Evolutionary conservation across 495 filamentous ascomycete genomes (phyloP).

Genomic region (Filosporella fistucella): DNA sequence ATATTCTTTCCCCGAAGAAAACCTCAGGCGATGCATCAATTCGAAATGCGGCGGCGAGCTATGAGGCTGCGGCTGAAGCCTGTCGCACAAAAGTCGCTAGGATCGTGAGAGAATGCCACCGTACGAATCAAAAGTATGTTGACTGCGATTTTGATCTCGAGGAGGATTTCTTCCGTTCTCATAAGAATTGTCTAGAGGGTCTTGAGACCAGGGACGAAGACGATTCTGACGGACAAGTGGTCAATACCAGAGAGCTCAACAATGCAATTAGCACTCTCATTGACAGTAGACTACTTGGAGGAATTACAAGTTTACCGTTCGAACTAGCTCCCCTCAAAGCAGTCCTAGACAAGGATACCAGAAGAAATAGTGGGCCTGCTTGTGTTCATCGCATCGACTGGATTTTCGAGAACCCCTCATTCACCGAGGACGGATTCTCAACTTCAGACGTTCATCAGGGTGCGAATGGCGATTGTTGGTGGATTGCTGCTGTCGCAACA

Average conservation of each 20-base stretch:
- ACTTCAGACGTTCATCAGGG: slow-evolving; percentile 81
- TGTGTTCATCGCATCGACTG: slow-evolving; percentile 70
- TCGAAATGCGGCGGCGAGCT: slow-evolving; percentile 47
- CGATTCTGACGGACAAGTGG: neutral
- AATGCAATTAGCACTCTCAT: too few species aligned
- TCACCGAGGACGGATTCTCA: slow-evolving; percentile 77
- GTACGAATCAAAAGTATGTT: slow-evolving; percentile 85
- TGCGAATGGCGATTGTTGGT: slow-evolving; percentile 85
- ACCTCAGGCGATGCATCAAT: slow-evolving; percentile 44
- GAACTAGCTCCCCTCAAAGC: slow-evolving; percentile 12
- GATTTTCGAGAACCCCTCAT: slow-evolving; percentile 83
- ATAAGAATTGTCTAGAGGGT: slow-evolving; percentile 57
- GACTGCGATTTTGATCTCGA: slow-evolving; percentile 90
- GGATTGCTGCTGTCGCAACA: slow-evolving; percentile 81
- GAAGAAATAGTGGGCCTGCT: slow-evolving; percentile 32
- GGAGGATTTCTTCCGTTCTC: slow-evolving; percentile 62
- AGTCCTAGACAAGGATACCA: slow-evolving; percentile 19
- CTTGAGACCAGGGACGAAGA: slow-evolving; percentile 30
- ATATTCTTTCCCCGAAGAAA: slow-evolving; percentile 24
- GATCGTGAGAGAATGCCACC: slow-evolving; percentile 76
- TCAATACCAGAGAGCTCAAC: neutral
- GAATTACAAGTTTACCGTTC: too few species aligned
- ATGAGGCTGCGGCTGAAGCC: slow-evolving; percentile 64
- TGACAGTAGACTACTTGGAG: too few species aligned
- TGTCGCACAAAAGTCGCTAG: slow-evolving; percentile 74